Evolutionary conservation across 2,329 filamentous ascomycete genomes (phyloP), one percentile per base, ranked within the genome.

Genomic region (Fusarium stilboides): DNA sequence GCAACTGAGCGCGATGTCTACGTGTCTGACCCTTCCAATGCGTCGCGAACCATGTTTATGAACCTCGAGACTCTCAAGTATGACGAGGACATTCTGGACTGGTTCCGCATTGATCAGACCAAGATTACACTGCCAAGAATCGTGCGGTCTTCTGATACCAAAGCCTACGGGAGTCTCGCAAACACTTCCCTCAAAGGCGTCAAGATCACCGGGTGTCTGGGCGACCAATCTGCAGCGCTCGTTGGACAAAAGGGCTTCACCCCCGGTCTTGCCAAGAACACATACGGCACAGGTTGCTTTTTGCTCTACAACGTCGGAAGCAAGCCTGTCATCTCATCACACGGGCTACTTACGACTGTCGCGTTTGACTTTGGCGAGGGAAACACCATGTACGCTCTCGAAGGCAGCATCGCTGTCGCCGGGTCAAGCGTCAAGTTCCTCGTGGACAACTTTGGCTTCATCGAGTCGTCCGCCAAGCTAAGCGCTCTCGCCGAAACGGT

Each of bases 21-120:
- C 76, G 91, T 95, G 61, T 94, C 92, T 2, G 93, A 96, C 74
- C 87, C 91, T 8, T 92, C 91, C 60, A 96, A 96, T 77, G 92
- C 93, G n/a, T 93, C 91, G 5, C 85, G 66, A 70, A 95, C 93
- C 43, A 94, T 94, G 92, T 94, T 96, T 80, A 93, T 94, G 89
- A 93, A 94, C 78, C 85, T 95, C 33, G 85, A 92, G 74, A 92
- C 88, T 2, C 83, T 94, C 44, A 80, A 93, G 72, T 96, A 95
- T 78, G 92, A 93, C 74, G 87, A 92, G 47, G 85, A 87, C 52
- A 85, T 94, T 49, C 82, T 94, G 31, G 85, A 91, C 46, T 95
- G 94, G 82, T 95, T 95, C 82, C 85, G 88, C 42, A 80, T 95
- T 43, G 90, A 94, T 77, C 81, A 83, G 57, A 86, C 83, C 46